Base-by-base conservation (phyloP, 768 basidiomycete genomes). In the Podaxis sp. region DNA sequence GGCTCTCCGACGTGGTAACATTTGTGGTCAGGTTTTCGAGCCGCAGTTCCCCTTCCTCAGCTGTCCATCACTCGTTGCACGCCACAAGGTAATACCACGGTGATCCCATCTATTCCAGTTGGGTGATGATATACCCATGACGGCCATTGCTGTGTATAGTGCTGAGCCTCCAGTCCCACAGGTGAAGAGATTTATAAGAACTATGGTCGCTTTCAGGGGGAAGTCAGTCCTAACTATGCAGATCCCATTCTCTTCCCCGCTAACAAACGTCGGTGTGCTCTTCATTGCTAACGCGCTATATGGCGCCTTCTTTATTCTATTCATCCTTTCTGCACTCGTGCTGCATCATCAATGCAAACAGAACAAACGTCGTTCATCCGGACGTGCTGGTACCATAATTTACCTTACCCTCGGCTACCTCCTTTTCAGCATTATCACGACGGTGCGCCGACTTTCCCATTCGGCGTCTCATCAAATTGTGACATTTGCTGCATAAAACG, bases 401-500 rank as follows among this genome's bases (percentile, higher is more conserved):
- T 60, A 60, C 49, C 51, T 60, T 3, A 39, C 59, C 4, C 38
- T 60, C 24, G 38, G 49, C 17, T 60, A 60, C 9, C 11, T 60
- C 2, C 26, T 52, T 13, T 52, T 60, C 39, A 13, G 22, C 13
- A 2, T 60, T 8, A 9, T 52, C 8, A 52, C 59, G 3, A 7
- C 26, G 36, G 59, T 60, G 6, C 3, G 44, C 5, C 13, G 19
- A 6, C n/a, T 46, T 46, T 33, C 33, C 44, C 2, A 7, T 46
- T 9, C 15, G 42, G 33, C 7, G 9, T 33, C 2, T 8, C 33
- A 33, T 30, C 40, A n/a, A n/a, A 13, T 15, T 44, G 3, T 46
- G 7, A 19, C 7, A 8, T 17, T 19, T 46, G 6, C 0, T 19
- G 6, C 44, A 22, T 6, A 19, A 33, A 17, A 46, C 33, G 2